Evolutionary conservation across 176 grass and related monocot genomes (phyloP).

Genomic region (Aegilops sharonensis): DNA sequence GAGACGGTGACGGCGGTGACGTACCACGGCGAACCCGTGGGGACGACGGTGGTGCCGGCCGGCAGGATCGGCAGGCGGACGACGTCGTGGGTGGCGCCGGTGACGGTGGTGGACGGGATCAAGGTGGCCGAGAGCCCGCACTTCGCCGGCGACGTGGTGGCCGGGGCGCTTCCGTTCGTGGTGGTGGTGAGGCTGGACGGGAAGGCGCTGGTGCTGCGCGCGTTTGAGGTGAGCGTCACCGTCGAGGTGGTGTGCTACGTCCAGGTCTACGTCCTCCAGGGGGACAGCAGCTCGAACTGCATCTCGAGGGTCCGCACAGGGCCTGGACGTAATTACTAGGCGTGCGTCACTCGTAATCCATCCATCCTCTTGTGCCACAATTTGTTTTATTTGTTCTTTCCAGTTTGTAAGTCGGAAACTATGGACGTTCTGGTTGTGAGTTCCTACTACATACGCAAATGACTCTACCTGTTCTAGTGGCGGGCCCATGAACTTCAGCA

Average conservation of each 20-base stretch:
- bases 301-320: conserved; percentile 9
- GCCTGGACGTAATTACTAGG: not conserved
- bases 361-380: not conserved
- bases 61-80: conserved; percentile 34
- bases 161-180: conserved; percentile 48
- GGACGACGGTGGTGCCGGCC: conserved; percentile 35
- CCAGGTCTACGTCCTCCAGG: conserved; percentile 34
- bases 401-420: too few relatives aligned
- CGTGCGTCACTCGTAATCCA: too few relatives aligned
- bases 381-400: not conserved
- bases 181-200: conserved; percentile 20
- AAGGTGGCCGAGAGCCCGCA: conserved; percentile 36
- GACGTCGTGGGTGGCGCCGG: conserved; percentile 31
- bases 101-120: conserved; percentile 35
- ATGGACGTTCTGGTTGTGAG: too few relatives aligned
- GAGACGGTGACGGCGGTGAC: conserved; percentile 29
- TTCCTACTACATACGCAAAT: too few relatives aligned
- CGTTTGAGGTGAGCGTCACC: conserved; percentile 42
- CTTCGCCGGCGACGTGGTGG: conserved; percentile 41
- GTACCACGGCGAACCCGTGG: conserved; percentile 63
- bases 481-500: too few relatives aligned
- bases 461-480: too few relatives aligned
- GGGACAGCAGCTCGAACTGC: conserved; percentile 41
- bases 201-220: conserved; percentile 42
- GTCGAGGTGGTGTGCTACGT: conserved; percentile 39